These are phyloP conservation scores for Populus pruinosa DNA, from an alignment of 345 rosid genomes.

Conservation along the genomic window DNA sequence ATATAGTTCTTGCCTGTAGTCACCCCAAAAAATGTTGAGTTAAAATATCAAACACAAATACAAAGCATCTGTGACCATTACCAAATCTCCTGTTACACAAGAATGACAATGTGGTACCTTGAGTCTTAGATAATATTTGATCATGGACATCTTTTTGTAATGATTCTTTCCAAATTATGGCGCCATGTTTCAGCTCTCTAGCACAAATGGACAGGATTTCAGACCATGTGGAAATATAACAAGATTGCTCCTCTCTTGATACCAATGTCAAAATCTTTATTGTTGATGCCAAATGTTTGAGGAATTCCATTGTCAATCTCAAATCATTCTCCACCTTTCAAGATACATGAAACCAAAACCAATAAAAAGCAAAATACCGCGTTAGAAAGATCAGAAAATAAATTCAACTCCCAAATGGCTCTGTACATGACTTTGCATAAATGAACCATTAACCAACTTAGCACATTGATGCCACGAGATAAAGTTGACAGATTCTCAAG, in stretches of 20 bases:
- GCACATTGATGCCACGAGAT: neutral
- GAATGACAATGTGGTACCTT: constrained; percentile 42
- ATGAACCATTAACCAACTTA: neutral
- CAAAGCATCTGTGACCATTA: neutral
- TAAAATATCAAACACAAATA: neutral
- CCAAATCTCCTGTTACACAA: neutral
- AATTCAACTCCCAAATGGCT: neutral
- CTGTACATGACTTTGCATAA: neutral
- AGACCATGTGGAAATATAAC: constrained; percentile 62
- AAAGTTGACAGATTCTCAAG: neutral
- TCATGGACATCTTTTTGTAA: constrained; percentile 40
- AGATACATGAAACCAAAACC: constrained; percentile 13
- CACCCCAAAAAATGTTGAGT: neutral
- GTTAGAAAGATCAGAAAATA: neutral
- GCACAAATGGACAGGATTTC: constrained; percentile 55
- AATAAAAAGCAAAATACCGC: neutral
- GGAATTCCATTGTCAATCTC: constrained; percentile 51
- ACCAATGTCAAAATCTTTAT: constrained; percentile 57
- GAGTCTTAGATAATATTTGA: constrained; percentile 46
- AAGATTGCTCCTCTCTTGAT: constrained; percentile 49
- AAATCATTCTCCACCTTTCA: constrained; percentile 65
- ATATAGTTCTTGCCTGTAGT: constrained; percentile 57
- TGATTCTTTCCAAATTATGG: constrained; percentile 67
- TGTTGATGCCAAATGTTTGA: constrained; percentile 42
- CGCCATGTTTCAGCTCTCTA: constrained; percentile 73